These are phyloP conservation scores for Apiospora rasikravindrae DNA, from an alignment of 2,329 filamentous ascomycete species.

Conservation along the genomic window DNA sequence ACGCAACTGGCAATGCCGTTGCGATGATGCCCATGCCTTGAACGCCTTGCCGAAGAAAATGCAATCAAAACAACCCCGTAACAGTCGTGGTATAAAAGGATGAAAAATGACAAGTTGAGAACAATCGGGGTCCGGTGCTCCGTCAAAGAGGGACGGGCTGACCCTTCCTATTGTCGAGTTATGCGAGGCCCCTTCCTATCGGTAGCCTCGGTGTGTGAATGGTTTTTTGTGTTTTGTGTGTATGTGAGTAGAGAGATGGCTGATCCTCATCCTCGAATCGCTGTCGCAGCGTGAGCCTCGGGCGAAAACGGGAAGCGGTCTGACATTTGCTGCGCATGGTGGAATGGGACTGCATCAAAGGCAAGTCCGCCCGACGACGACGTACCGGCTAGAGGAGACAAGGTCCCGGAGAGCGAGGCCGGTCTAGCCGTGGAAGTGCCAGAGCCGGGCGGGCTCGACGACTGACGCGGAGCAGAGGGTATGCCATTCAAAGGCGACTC, in stretches of 20 bases:
- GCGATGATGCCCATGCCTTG: constrained; percentile 15
- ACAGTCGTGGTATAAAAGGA: constrained; percentile 11
- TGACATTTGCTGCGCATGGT: constrained; percentile 45
- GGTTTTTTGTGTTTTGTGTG: background rate
- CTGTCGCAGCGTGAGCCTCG: constrained; percentile 56
- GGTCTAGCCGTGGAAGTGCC: constrained; percentile 45
- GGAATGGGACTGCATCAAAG: constrained; percentile 31
- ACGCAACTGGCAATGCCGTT: background rate
- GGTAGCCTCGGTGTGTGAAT: background rate
- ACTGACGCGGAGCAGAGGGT: constrained; percentile 31
- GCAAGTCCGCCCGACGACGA: constrained; percentile 26
- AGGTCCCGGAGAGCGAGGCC: constrained; percentile 49
- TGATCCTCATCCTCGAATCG: constrained; percentile 47
- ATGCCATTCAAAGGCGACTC: constrained; percentile 40
- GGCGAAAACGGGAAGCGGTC: constrained; percentile 56
- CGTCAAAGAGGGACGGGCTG: background rate
- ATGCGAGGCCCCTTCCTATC: background rate
- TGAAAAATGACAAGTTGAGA: constrained; percentile 4
- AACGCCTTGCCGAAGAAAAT: constrained; percentile 19
- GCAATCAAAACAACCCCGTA: constrained; percentile 1
- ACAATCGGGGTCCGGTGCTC: background rate
- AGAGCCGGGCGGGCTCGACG: constrained; percentile 40
- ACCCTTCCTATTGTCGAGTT: constrained; percentile 2
- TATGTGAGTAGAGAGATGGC: background rate
- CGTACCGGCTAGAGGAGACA: constrained; percentile 53